Evolutionary conservation across 441 rosid genomes (phyloP), one percentile per base, ranked within the genome.

Genomic region (Hura crepitans): DNA sequence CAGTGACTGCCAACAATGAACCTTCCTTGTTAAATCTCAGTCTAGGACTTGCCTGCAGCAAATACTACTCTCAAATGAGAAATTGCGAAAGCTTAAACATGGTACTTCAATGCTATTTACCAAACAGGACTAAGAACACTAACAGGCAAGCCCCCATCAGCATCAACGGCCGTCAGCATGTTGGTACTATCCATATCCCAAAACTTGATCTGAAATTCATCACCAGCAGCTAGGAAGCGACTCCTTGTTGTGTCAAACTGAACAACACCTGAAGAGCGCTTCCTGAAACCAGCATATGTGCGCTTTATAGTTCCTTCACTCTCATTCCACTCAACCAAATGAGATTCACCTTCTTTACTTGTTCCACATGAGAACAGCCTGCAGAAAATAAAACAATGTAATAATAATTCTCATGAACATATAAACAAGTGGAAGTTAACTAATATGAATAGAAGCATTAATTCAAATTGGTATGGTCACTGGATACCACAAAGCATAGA

Each of bases 11-110:
- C 73, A 91, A 75, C 47, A 91, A 77, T 56, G 86, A 79, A n/a
- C 97, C 97, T 68, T 89, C 96, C 83, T 82, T 89, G 82, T 89
- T 91, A 83, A 91, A 91, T 69, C 89, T 81, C 73, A 89, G 79
- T 47, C 88, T 76, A 37, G 97, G 92, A 77, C 86, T 82, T 69
- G 80, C 85, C 97, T 91, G 85, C 75, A 71, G 83, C 73, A 73
- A 75, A 69, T 71, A 35, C 60, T 45, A 72, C 56, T 25, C n/a
- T 33, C 0, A 33, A 60, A 68, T 71, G 20, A 70, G 59, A 54
- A 67, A 49, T 4, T 43, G 56, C 62, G 31, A 51, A 56, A 53
- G 27, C 55, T 49, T 50, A 14, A 13, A 49, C 65, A 42, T 35
- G 55, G 6, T 7, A 30, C 47, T 23, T 54, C 46, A 49, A 35